A percentile compares a stretch with the other conserved stretches of the same genome.
Conservation (phyloP, 805 yeast species). For the Torulaspora maleeae region DNA sequence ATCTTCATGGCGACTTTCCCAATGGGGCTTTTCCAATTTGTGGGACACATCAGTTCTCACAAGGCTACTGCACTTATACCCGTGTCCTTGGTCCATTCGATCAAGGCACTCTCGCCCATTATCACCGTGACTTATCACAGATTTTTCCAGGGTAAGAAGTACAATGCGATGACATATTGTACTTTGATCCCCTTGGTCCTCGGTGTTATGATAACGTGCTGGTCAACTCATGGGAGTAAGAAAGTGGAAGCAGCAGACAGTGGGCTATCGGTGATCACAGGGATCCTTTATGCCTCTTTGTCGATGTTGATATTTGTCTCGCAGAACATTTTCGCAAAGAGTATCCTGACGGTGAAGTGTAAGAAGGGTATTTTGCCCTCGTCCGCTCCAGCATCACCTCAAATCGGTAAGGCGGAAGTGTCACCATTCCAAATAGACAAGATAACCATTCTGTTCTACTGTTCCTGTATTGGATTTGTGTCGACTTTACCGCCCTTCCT, state of each 20-base stretch:
- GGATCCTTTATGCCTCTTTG: conserved; percentile 38
- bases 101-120: conserved; percentile 87
- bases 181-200: conserved; percentile 72
- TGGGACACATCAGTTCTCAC: conserved; percentile 87
- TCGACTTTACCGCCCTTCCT: conserved; percentile 66
- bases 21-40: conserved; percentile 90
- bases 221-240: conserved; percentile 36
- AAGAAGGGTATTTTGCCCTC: conserved; percentile 25
- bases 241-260: conserved; percentile 8
- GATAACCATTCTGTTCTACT: conserved; percentile 63
- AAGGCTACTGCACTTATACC: conserved; percentile 90
- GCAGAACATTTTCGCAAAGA: conserved; percentile 78
- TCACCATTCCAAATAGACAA: conserved; percentile 50
- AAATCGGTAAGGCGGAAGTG: conserved; percentile 23
- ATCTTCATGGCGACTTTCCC: conserved; percentile 72
- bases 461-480: conserved; percentile 63
- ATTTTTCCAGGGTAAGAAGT: conserved; percentile 51
- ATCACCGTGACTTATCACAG: conserved; percentile 80
- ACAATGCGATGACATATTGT: conserved; percentile 62
- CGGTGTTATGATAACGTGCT: conserved; percentile 83
- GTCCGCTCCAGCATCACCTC: conserved; percentile 10
- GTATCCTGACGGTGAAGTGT: conserved; percentile 52
- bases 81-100: conserved; percentile 91
- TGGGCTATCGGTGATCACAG: conserved; percentile 25
- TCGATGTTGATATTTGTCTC: conserved; percentile 61